Evolutionary conservation across 371 early-diverging fungal species (phyloP).

Genomic region (Chytridium lagenaria): DNA sequence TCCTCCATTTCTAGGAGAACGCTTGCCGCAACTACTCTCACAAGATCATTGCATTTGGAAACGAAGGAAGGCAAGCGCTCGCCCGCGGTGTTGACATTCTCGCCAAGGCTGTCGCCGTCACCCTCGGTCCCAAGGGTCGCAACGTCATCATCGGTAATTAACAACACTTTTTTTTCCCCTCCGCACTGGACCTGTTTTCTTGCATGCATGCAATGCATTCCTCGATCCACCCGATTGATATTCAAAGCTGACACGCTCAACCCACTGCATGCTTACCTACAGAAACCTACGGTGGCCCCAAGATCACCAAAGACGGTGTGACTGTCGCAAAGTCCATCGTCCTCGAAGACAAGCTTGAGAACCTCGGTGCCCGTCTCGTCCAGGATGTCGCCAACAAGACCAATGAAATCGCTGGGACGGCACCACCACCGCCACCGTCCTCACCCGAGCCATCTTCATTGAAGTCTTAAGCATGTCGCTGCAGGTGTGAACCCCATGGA

Average conservation of each 20-base stretch:
- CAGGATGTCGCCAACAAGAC: slow-evolving; percentile 98
- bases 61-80: slow-evolving; percentile 91
- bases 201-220: neutral
- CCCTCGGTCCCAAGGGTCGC: slow-evolving; percentile 97
- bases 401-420: slow-evolving; percentile 99
- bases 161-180: no score
- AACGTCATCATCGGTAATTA: slow-evolving; percentile 87
- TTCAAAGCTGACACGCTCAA: no score
- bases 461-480: slow-evolving; percentile 98
- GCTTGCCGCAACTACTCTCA: slow-evolving; percentile 52
- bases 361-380: slow-evolving; percentile 96
- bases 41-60: slow-evolving; percentile 96
- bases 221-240: no score
- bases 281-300: slow-evolving; percentile 96
- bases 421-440: slow-evolving; percentile 98
- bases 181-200: no score
- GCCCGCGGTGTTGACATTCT: slow-evolving; percentile 94
- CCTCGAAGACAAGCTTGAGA: slow-evolving; percentile 94
- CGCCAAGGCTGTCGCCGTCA: slow-evolving; percentile 97
- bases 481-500: slow-evolving; percentile 99
- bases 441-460: slow-evolving; percentile 96
- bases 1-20: neutral
- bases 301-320: slow-evolving; percentile 99
- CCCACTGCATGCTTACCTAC: no score
- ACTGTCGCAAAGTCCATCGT: slow-evolving; percentile 97